A percentile compares a stretch with the other conserved stretches of the same genome.
Evolutionary conservation across 1,284 basidiomycete species (phyloP).

Genomic region (Inonotus obliquus): DNA sequence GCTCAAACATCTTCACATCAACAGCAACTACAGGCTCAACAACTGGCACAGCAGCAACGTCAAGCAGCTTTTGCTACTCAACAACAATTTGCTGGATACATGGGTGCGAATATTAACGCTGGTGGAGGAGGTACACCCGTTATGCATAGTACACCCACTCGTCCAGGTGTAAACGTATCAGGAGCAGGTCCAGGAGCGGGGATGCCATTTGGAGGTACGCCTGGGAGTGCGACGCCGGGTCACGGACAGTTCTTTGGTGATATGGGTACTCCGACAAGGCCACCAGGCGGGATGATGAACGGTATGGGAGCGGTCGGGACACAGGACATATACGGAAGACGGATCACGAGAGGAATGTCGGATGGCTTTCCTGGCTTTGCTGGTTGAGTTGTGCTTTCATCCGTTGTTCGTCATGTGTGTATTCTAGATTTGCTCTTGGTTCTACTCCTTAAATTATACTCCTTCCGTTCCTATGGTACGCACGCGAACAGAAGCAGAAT

Average conservation of each 20-base stretch:
- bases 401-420: background rate
- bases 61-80: background rate
- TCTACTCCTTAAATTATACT: background rate
- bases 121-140: slow-evolving; percentile 1
- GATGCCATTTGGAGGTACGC: slow-evolving; percentile 3
- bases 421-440: background rate
- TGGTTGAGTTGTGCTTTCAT: background rate
- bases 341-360: slow-evolving; percentile 17
- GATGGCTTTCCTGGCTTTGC: slow-evolving; percentile 14
- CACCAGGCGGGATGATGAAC: slow-evolving; percentile 11
- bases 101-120: background rate
- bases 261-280: slow-evolving; percentile 7
- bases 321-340: slow-evolving; percentile 16
- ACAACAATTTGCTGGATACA: background rate
- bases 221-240: background rate
- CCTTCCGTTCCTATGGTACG: background rate
- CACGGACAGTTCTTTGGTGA: slow-evolving; percentile 10
- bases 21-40: slow-evolving; percentile 7
- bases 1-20: background rate
- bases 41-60: slow-evolving; percentile 1
- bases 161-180: background rate
- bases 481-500: background rate
- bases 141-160: slow-evolving; percentile 1
- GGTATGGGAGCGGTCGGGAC: slow-evolving; percentile 3
- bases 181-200: background rate